Base-by-base conservation (phyloP, 2,329 filamentous ascomycete species). In the Colletotrichum simmondsii region DNA sequence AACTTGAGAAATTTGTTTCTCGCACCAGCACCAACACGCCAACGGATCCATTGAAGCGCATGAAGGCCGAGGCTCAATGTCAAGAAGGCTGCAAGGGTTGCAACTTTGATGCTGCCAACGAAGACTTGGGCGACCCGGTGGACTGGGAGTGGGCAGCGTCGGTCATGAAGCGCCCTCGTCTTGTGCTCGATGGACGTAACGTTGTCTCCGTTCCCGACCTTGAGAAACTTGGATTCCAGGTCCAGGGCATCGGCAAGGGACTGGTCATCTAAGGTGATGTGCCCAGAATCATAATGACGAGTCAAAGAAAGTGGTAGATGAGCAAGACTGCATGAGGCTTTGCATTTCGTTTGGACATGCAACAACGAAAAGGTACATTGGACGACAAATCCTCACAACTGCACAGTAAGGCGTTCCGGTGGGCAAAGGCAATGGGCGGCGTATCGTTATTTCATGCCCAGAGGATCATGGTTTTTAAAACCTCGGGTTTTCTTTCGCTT, bases 81-180 rank as follows among this genome's bases (percentile, higher is more conserved):
- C 81, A 88, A 8, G 80, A 83, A 3, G 82, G 88, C 30, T 86
- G 88, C 78, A 86, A 86, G 78, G 83, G 83, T 76, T 79, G 88
- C 24, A 78, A 86, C n/a, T 80, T 75, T 77, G 75, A 79, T 68
- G 66, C 76, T 5, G 76, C 79, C 1, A 76, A 76, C 28, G 77
- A 77, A 28, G 75, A 77, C 42, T 78, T 78, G 35, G 2, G 77
- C 8, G 86, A 89, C 72, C 87, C 87, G n/a, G 80, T 89, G 16
- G 87, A 90, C 80, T 90, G 88, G 78, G 80, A 81, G 53, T 81
- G 86, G 75, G 82, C 74, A 8, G 73, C 74, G 16, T 71, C 72
- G 11, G 68, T 74, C 30, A 75, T 75, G 74, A 75, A 74, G 54
- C 74, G 73, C 32, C 74, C 74, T 6, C 70, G 73, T 5, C 74